Conservation (phyloP, 495 filamentous ascomycete genomes). For the Lophium mytilinum region DNA sequence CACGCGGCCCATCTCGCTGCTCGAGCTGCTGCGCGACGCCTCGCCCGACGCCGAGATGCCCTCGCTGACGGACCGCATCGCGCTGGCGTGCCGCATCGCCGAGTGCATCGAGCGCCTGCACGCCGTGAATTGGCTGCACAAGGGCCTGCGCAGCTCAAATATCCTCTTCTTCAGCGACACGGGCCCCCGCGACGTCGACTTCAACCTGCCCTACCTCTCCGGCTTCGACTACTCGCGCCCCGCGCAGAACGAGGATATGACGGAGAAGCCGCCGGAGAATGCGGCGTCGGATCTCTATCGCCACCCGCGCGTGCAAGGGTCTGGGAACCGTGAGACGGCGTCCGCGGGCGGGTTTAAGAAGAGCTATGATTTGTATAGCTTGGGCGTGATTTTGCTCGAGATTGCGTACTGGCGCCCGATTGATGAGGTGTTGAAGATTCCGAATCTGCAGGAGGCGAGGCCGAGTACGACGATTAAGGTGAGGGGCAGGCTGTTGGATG, state of each 20-base stretch:
- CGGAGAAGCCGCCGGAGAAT: constrained; percentile 41
- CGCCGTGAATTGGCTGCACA: constrained; percentile 51
- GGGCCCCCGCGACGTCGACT: constrained; percentile 22
- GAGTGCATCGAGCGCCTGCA: constrained; percentile 37
- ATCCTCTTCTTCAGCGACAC: constrained; percentile 43
- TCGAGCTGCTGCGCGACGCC: constrained; percentile 13
- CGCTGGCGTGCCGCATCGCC: constrained; percentile 17
- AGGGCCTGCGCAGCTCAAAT: constrained; percentile 46
- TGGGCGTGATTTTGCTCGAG: constrained; percentile 44
- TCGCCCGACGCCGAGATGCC: constrained; percentile 11
- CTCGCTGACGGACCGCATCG: constrained; percentile 21
- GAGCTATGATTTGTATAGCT: constrained; percentile 44
- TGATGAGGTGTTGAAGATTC: constrained; percentile 35
- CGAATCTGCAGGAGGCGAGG: constrained; percentile 13
- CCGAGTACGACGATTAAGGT: constrained; percentile 17
- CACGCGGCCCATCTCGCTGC: constrained; percentile 21
- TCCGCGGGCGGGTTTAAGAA: constrained; percentile 38
- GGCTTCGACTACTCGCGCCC: constrained; percentile 52
- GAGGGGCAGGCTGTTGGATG: constrained; percentile 18
- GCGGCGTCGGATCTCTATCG: constrained; percentile 42
- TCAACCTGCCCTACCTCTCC: constrained; percentile 37
- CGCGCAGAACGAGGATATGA: constrained; percentile 42
- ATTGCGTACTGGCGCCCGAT: constrained; percentile 46
- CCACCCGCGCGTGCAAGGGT: constrained; percentile 41
- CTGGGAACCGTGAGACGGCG: constrained; percentile 10